Evolutionary conservation across 192 early-diverging fungal species (phyloP), one percentile per base, ranked within the genome.

Genomic region (Entomortierella lignicola): DNA sequence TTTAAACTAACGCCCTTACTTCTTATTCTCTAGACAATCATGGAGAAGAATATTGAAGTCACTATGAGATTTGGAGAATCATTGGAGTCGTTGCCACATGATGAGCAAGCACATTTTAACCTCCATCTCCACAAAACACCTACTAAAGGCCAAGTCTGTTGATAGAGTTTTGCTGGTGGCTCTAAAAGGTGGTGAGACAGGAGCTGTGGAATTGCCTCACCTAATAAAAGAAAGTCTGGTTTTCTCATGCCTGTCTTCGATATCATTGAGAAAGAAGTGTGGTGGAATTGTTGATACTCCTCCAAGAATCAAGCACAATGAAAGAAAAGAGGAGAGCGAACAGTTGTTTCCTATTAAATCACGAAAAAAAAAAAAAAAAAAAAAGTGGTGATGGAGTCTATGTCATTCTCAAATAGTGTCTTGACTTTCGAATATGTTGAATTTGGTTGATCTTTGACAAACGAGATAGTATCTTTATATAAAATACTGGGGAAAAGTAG

Each of bases 71-170:
- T 65, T 13, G 63, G 55, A 37, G 21, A 57, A 12, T 32, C 55
- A 32, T 8, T 57, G 1, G 55, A 30, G 34, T 29, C 50, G 25
- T 11, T 65, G n/a, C 63, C 30, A 2, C 11, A 8, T 13, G 63
- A 54, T 5, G 63, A 65, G 34, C 63, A 65, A 65, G 63, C 52
- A 7, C 21, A 53, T 18, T 65, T 41, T 18, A 53, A 65, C 34
- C 51, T 65, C 2, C 18, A 17, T 13, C 50, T 65, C 27, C 63
- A 65, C 41, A 53, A 12, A 25, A 65, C 63, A 23, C 63, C 63
- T 0, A 31, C 15, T 20, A 63, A 23, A 54, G 18, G 15, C 7
- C 52, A 10, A 37, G 10, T 10, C 34, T 10, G 10, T 37, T 15
- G 20, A 23, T 15, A 50, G 48, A 50, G 48, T 50, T 17, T 50